Conservation (phyloP, 2,329 filamentous ascomycete genomes). For the Westerdykella ornata region DNA sequence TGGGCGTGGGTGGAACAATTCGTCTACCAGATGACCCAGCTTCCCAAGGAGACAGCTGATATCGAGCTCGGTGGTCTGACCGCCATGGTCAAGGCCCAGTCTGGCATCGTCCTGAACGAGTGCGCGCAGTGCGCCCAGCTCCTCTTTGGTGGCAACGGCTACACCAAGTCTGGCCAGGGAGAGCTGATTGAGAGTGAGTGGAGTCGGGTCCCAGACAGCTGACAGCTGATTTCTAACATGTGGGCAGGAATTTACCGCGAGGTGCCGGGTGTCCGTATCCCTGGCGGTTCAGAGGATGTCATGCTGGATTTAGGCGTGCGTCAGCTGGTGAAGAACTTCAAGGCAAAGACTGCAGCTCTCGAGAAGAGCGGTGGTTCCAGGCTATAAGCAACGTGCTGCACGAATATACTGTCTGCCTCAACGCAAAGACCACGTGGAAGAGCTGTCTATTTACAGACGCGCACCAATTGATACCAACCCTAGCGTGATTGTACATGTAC, state of each 20-base stretch:
- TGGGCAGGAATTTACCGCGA: conserved; percentile 54
- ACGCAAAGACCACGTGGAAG: background rate
- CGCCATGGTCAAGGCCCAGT: conserved; percentile 65
- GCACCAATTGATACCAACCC: background rate
- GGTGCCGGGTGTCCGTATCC: conserved; percentile 54
- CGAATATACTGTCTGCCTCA: background rate
- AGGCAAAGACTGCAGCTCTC: conserved; percentile 50
- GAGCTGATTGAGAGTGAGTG: conserved; percentile 62
- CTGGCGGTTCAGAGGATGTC: conserved; percentile 67
- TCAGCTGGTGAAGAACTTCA: conserved; percentile 64
- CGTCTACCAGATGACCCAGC: conserved; percentile 58
- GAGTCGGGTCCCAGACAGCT: background rate
- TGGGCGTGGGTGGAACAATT: conserved; percentile 69
- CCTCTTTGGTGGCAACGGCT: conserved; percentile 68
- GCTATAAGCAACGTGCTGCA: conserved; percentile 26
- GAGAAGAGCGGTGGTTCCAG: conserved; percentile 42
- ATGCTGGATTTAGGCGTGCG: conserved; percentile 63
- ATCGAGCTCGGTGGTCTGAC: conserved; percentile 63
- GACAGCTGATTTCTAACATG: conserved; percentile 7
- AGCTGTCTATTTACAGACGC: too few species aligned
- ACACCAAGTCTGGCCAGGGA: conserved; percentile 62
- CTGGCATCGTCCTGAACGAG: conserved; percentile 64
- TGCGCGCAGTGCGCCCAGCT: conserved; percentile 63
- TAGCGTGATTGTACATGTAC: background rate
- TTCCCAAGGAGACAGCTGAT: conserved; percentile 55